Evolutionary conservation across 257 asterid species (phyloP), one percentile per base, ranked within the genome.

Genomic region (Orobanche coerulescens): DNA sequence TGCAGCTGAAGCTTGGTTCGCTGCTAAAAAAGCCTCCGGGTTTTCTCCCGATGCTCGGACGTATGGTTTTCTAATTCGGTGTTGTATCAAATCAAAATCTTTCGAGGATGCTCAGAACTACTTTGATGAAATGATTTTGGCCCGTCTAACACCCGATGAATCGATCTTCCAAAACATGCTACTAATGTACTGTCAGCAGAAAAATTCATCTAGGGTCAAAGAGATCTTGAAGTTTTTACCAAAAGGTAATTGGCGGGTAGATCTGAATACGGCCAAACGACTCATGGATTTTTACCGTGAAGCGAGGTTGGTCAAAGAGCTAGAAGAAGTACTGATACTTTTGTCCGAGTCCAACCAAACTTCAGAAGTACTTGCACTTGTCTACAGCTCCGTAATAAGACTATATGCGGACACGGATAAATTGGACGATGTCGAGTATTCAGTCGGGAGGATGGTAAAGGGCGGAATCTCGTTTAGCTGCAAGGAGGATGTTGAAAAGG

Each of bases 351-450:
- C 79, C 4, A 37, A 60, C 47, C 80, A 70, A 23, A 58, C 33
- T 43, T 31, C 42, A 19, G 83, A 66, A 49, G 70, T 67, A 30
- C 73, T 71, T 52, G 67, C 81, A 0, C n/a, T 75, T 64, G 67
- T 68, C 42, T 74, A 82, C 46, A 52, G 67, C 61, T 58, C 71
- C 0, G 49, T 74, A 12, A 77, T 77, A 58, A 73, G 81, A 54
- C 57, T 62, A 66, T 68, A 51, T 50, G 77, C 78, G 0, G 67
- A 58, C n/a, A 47, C 18, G 10, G 80, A 74, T 64, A 71, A 79
- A 55, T 58, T 82, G 52, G 84, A 82, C 44, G 83, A 78, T 15
- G 88, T 76, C 1, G 88, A 82, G 70, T 78, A 66, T 54, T 50
- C 72, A 0, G 79, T 78, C 1, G 81, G 78, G 53, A 54, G 78